Percentiles rank a stretch among this genome's conserved stretches.
phyloP scores from a whole-genome alignment of 495 filamentous ascomycete genomes.

The Daldinia decipiens region DNA sequence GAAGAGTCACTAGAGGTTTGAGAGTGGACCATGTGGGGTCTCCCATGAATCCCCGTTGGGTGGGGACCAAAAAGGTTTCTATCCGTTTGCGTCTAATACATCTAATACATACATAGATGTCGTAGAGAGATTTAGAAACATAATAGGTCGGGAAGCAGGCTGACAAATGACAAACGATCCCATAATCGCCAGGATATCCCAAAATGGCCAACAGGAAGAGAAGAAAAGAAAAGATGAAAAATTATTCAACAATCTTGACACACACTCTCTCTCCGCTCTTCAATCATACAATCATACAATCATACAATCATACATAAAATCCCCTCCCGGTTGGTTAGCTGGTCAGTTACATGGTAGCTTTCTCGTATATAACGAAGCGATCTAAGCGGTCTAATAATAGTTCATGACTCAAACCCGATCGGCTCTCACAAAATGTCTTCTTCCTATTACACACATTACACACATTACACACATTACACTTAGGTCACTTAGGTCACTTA shows the following conservation, averaged over 20 bases:
- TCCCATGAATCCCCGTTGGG: constrained; percentile 13
- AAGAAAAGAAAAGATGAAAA: not conserved
- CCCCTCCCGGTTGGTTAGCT: not conserved
- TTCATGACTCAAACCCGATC: constrained; percentile 12
- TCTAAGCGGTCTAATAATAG: constrained; percentile 9
- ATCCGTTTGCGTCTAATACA: constrained; percentile 35
- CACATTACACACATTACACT: not conserved
- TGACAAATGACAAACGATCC: constrained; percentile 1
- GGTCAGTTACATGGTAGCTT: not conserved
- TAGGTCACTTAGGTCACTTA: no score
- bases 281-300: not conserved
- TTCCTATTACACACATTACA: not conserved
- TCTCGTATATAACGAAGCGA: not conserved
- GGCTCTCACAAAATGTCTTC: not conserved
- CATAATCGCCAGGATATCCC: not conserved
- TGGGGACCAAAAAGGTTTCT: constrained; percentile 23
- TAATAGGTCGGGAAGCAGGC: constrained; percentile 5
- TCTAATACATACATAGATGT: no score
- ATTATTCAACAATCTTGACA: not conserved
- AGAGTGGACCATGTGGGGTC: constrained; percentile 30
- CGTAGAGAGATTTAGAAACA: not conserved
- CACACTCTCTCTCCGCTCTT: not conserved
- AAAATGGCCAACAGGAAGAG: not conserved
- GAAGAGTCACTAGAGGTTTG: constrained; percentile 32
- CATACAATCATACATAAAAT: not conserved